Base-by-base conservation (phyloP, 495 filamentous ascomycete genomes). In the Astrothelium subdiscretum region DNA sequence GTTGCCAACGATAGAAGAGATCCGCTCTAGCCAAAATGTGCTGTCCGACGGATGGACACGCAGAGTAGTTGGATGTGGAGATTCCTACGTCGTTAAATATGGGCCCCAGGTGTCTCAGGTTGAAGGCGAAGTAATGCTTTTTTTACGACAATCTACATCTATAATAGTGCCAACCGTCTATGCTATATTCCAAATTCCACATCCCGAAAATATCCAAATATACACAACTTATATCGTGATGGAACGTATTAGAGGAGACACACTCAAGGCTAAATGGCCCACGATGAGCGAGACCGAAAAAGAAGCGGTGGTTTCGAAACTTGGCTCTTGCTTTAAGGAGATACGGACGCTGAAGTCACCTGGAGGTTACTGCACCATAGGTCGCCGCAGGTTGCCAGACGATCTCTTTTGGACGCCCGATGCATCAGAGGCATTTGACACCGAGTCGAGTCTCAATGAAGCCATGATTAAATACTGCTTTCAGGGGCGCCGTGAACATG, bases 51-150 rank as follows among this genome's bases (percentile, higher is more conserved):
- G 58, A 52, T 32, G 12, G 13, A 27, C 6, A 29, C 48, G 35
- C 38, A 66, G 51, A 63, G 62, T 67, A 48, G 62, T 67, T 51
- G 65, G 62, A 40, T 52, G 64, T 59, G 69, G 68, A 59, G 59
- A 67, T 44, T 62, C 74, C 67, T 77, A 72, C 64, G 65, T 76
- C 26, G 71, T 75, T 38, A 78, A 76, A 63, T 78, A 73, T 62
- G 75, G 76, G 12, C 54, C 43, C 29, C 29, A 58, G 24, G 68
- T 78, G 27, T 51, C 65, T 32, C 63, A 68, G 31, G 59, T 70
- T 20, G 75, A 78, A 59, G 76, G 70, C 51, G 69, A 76, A 63
- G 76, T 69, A 40, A 74, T 74, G 75, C 65, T 78, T 26, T 75
- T 74, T 65, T 68, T 76, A 22, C 58, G 62, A 63, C 31, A 71